Conservation (phyloP, 371 early-diverging fungal species). For the Thermomucor indicae-seudaticae region DNA sequence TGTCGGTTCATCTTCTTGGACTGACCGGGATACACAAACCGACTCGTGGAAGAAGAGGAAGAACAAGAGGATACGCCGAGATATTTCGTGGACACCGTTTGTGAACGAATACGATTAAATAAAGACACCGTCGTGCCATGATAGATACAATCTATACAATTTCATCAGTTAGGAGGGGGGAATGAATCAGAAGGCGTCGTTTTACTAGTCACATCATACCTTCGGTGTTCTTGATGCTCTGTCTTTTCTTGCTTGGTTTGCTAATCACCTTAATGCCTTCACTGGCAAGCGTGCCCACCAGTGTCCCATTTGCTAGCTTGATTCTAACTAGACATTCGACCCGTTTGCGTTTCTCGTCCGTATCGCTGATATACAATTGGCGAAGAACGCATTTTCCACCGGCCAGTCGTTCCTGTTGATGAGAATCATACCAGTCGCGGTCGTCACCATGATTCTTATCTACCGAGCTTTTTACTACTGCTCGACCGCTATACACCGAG, state of each 20-base stretch:
- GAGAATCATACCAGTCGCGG: conserved; percentile 21
- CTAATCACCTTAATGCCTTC: conserved; percentile 73
- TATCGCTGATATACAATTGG: conserved; percentile 71
- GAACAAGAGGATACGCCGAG: conserved; percentile 52
- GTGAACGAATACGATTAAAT: conserved; percentile 73
- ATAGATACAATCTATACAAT: conserved; percentile 54
- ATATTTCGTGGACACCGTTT: conserved; percentile 75
- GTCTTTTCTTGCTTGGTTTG: conserved; percentile 77
- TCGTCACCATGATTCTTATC: conserved; percentile 6
- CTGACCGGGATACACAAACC: conserved; percentile 21
- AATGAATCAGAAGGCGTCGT: not conserved
- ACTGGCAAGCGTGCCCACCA: conserved; percentile 63
- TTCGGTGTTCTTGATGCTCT: conserved; percentile 71
- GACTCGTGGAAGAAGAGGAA: not conserved
- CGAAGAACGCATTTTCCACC: conserved; percentile 67
- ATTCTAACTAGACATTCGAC: conserved; percentile 66
- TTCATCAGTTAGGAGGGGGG: conserved; percentile 7
- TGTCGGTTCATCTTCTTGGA: too few species aligned
- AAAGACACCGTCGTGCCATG: conserved; percentile 69
- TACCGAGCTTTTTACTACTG: not conserved
- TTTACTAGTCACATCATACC: conserved; percentile 1
- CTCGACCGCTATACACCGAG: conserved; percentile 1
- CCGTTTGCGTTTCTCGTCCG: conserved; percentile 68
- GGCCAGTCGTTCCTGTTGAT: conserved; percentile 19
- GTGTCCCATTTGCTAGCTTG: conserved; percentile 49